Evolutionary conservation across 2,329 filamentous ascomycete genomes (phyloP).

Genomic region (Diaporthe sp.): DNA sequence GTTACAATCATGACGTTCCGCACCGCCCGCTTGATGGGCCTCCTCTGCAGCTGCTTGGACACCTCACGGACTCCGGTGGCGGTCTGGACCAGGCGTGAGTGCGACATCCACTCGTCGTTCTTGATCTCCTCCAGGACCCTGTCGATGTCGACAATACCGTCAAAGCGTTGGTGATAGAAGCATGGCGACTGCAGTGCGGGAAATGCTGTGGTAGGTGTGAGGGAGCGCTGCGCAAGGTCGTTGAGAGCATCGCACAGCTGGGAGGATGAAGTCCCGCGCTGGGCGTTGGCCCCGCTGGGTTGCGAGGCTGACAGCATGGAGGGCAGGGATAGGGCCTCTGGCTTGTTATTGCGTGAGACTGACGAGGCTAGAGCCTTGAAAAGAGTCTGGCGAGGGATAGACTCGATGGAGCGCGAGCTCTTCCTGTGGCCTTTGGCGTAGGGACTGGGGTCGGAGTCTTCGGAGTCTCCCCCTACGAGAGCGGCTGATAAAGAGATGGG

Average conservation of each 20-base stretch:
- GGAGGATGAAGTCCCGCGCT: slow-evolving; percentile 63
- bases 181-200: slow-evolving; percentile 89
- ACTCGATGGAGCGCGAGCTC: slow-evolving; percentile 71
- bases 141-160: slow-evolving; percentile 94
- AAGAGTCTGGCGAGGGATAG: slow-evolving; percentile 82
- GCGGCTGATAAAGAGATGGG: slow-evolving; percentile 36
- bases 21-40: slow-evolving; percentile 92
- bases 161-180: slow-evolving; percentile 98
- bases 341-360: slow-evolving; percentile 69
- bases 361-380: slow-evolving; percentile 82
- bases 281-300: slow-evolving; percentile 47
- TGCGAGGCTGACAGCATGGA: slow-evolving; percentile 65
- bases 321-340: slow-evolving; percentile 73
- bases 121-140: slow-evolving; percentile 95
- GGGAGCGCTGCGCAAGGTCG: slow-evolving; percentile 61
- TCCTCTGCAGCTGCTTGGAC: slow-evolving; percentile 91
- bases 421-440: slow-evolving; percentile 56
- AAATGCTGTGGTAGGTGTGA: slow-evolving; percentile 65
- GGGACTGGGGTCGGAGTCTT: slow-evolving; percentile 47
- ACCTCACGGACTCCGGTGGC: slow-evolving; percentile 96
- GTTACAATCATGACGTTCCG: slow-evolving; percentile 98
- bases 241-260: slow-evolving; percentile 73
- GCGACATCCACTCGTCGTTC: slow-evolving; percentile 89
- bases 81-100: slow-evolving; percentile 94
- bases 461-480: slow-evolving; percentile 42